Base-by-base conservation (phyloP, 2,329 filamentous ascomycete genomes). In the Fusarium concolor region DNA sequence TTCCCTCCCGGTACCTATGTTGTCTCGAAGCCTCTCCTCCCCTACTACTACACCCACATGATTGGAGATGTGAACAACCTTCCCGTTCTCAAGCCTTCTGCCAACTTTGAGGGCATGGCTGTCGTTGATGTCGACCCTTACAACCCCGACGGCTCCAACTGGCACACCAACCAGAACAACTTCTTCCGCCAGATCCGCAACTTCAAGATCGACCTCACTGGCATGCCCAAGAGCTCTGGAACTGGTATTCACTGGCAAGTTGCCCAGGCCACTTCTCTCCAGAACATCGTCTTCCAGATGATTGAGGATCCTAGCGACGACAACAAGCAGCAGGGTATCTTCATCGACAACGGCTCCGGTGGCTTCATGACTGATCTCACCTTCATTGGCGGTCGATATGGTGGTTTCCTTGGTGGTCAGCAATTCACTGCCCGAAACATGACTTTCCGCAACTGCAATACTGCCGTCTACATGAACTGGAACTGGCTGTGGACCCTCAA, bases 41-140 rank as follows among this genome's bases (percentile, higher is more conserved):
- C 94, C 77, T 91, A 90, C 79, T 98, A 98, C 85, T 97, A 97
- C 83, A 97, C 94, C 11, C 94, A 97, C 78, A 88, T 98, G 65
- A 85, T 97, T 35, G 95, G 95, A 58, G 94, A 98, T 81, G 89
- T 90, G 47, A 76, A 87, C 73, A 83, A 86, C 66, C 79, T 90
- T 15, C 94, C 95, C 0, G 90, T 90, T 0, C 84, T 97, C 78
- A 93, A 95, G 82, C 91, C 91, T 5, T 79, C 88, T 2, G 77
- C 89, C 42, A 82, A 84, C 72, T 99, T 98, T 75, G 70, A 83
- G 4, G 96, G 95, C 45, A 96, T 97, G 83, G 94, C 92, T 42
- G 87, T 98, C 53, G 91, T 99, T 70, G 94, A 97, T 76, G 85
- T 92, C 3, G 90, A 98, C 75, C 94, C 94, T 0, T 98, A 98